These are phyloP conservation scores for Handroanthus guayacan DNA, from an alignment of 257 asterid species.

Conservation along the genomic window DNA sequence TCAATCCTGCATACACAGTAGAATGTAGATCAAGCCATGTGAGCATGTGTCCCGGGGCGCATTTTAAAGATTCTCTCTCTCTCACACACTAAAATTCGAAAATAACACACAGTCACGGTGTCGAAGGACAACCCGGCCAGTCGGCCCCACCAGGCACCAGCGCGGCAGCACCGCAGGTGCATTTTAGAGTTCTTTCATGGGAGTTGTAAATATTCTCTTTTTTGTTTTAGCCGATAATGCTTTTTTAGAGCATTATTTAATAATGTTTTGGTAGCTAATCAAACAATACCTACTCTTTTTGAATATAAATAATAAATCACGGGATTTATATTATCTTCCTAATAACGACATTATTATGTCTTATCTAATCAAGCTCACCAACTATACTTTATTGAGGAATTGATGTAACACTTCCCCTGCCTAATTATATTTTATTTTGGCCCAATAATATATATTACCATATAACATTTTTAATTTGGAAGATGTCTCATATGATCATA, in stretches of 20 bases:
- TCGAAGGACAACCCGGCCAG: conserved; percentile 35
- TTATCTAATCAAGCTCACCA: conserved; percentile 35
- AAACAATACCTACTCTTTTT: conserved; percentile 13
- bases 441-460: not conserved
- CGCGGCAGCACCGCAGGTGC: conserved; percentile 43
- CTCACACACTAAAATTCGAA: conserved; percentile 12
- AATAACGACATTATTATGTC: conserved; percentile 27
- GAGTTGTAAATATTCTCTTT: conserved; percentile 44
- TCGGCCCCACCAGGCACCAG: conserved; percentile 28
- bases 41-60: conserved; percentile 36
- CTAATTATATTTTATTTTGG: not conserved
- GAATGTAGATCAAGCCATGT: conserved; percentile 43
- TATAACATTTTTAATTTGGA: not conserved
- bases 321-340: not conserved
- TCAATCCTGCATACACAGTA: conserved; percentile 13
- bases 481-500: not conserved
- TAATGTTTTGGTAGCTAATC: conserved; percentile 41
- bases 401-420: not conserved
- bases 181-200: conserved; percentile 40
- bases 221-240: conserved; percentile 15
- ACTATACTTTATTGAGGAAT: conserved; percentile 29
- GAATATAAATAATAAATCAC: too few relatives aligned
- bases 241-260: not conserved
- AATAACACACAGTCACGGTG: conserved; percentile 32
- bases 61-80: conserved; percentile 30